These are phyloP conservation scores for Agrocybe praecox DNA, from an alignment of 768 basidiomycete species.

Conservation along the genomic window DNA sequence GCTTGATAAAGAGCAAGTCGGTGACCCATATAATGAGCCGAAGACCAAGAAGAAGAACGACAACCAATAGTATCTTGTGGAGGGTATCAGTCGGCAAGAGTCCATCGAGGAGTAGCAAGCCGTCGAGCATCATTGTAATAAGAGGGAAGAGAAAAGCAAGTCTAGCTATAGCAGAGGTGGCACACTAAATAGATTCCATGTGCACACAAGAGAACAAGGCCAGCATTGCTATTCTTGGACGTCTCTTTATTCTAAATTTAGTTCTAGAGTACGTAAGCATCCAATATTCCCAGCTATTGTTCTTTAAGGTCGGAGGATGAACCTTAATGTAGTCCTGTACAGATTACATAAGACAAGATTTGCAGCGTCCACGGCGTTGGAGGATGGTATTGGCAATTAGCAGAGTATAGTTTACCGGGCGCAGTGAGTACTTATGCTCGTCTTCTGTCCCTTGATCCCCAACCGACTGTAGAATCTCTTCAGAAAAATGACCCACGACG, in stretches of 20 bases:
- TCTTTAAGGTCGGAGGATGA: conserved; percentile 27
- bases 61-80: conserved; percentile 13
- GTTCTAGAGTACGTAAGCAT: background rate
- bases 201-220: conserved; percentile 9
- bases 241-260: conserved; percentile 21
- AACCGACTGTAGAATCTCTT: conserved; percentile 13
- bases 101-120: background rate
- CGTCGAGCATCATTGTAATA: background rate
- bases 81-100: background rate
- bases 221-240: conserved; percentile 14
- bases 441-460: background rate
- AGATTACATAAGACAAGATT: conserved; percentile 38
- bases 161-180: too few species aligned
- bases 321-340: conserved; percentile 38
- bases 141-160: background rate
- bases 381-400: conserved; percentile 18
- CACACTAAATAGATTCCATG: background rate
- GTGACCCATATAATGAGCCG: conserved; percentile 36
- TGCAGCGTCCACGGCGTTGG: conserved; percentile 11
- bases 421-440: conserved; percentile 27
- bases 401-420: conserved; percentile 24
- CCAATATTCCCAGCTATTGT: conserved; percentile 5
- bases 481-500: conserved; percentile 93
- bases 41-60: conserved; percentile 36
- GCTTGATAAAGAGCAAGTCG: conserved; percentile 44